A percentile compares a stretch with the other conserved stretches of the same genome.
Evolutionary conservation across 768 basidiomycete species (phyloP).

Genomic region (Myochromella boudieri): DNA sequence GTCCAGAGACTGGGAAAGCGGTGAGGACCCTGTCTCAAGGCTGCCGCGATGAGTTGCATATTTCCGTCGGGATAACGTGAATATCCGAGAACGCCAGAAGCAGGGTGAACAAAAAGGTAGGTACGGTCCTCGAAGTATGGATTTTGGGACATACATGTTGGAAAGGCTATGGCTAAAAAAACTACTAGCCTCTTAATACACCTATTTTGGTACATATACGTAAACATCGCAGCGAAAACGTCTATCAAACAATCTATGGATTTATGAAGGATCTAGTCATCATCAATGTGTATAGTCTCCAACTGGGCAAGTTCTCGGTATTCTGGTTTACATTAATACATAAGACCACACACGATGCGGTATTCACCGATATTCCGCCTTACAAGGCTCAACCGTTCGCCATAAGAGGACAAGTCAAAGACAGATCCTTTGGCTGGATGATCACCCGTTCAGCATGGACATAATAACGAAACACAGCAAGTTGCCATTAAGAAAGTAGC

Average conservation of each 20-base stretch:
- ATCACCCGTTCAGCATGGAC: conserved; percentile 62
- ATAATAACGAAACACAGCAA: conserved; percentile 66
- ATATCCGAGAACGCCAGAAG: conserved; percentile 3
- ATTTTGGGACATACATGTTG: conserved; percentile 19
- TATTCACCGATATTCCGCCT: too few species aligned
- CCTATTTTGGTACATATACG: too few species aligned
- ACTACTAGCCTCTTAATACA: too few species aligned
- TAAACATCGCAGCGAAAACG: too few species aligned
- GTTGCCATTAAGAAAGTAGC: too few species aligned
- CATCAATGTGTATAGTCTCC: too few species aligned
- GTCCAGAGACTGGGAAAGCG: conserved; percentile 66
- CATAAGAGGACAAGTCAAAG: conserved; percentile 41
- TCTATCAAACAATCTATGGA: too few species aligned
- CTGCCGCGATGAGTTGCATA: conserved; percentile 54
- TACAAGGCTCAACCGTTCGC: conserved; percentile 35
- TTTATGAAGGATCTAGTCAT: too few species aligned
- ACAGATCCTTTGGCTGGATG: conserved; percentile 65
- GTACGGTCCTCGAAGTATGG: conserved; percentile 14
- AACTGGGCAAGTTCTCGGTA: too few species aligned
- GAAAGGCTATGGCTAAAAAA: too few species aligned
- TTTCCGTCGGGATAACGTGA: conserved; percentile 20
- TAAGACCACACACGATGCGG: too few species aligned
- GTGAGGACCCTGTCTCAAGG: conserved; percentile 42
- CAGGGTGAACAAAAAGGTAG: conserved; percentile 9
- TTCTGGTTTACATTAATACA: too few species aligned